Conservation (phyloP, 2,329 filamentous ascomycete genomes). For the Raffaelea deltoideospora region DNA sequence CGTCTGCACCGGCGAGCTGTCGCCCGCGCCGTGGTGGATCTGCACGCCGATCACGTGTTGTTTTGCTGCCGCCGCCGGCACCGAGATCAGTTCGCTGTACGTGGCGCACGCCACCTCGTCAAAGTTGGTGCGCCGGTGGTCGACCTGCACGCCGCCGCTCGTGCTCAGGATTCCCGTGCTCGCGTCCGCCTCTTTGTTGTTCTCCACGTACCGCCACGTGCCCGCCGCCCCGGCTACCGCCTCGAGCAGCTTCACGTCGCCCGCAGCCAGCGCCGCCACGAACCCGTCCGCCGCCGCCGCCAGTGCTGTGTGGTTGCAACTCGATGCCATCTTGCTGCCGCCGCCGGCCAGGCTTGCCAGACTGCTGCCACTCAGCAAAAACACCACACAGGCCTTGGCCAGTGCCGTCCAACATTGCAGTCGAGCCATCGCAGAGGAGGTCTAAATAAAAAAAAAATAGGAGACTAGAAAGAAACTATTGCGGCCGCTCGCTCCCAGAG, state of each 20-base stretch:
- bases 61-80: conserved; percentile 9
- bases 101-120: conserved; percentile 21
- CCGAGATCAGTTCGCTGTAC: conserved; percentile 21
- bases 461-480: too few relatives aligned
- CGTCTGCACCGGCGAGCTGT: conserved; percentile 3
- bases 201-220: conserved; percentile 15
- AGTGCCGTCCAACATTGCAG: too few relatives aligned
- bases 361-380: too few relatives aligned
- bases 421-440: too few relatives aligned
- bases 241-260: conserved; percentile 5
- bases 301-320: conserved; percentile 4
- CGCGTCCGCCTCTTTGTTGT: conserved; percentile 15
- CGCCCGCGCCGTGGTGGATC: conserved; percentile 9
- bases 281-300: conserved; percentile 5
- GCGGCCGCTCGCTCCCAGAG: too few relatives aligned
- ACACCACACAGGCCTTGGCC: too few relatives aligned
- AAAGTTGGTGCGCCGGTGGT: conserved; percentile 19
- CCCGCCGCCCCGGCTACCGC: conserved; percentile 4
- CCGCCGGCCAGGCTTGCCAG: too few relatives aligned
- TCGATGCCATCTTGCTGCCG: too few relatives aligned
- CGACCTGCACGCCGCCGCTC: conserved; percentile 17
- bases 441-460: too few relatives aligned
- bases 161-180: conserved; percentile 15
- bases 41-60: conserved; percentile 24
- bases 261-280: conserved; percentile 10